Evolutionary conservation across 2,329 filamentous ascomycete species (phyloP).

Genomic region (Cercospora sp.): DNA sequence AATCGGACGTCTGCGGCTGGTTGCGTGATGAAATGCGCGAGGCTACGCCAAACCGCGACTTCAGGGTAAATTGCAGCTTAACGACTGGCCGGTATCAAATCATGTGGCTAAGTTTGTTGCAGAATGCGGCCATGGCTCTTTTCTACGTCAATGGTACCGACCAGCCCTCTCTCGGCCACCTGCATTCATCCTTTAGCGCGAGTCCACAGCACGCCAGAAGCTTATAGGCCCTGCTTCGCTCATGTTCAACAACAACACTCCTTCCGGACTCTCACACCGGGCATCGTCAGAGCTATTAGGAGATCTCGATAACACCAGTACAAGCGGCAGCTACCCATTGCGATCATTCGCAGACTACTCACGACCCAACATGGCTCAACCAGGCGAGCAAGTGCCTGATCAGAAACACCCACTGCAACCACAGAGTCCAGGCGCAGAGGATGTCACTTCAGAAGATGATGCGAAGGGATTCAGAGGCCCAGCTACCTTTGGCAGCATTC

Average conservation of each 20-base stretch:
- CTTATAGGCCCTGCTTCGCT: conserved; percentile 11
- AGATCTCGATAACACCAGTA: background rate
- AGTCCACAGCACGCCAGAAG: conserved; percentile 6
- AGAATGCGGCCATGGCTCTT: conserved; percentile 11
- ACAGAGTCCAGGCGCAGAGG: conserved; percentile 12
- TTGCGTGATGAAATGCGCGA: conserved; percentile 20
- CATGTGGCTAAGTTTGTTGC: conserved; percentile 18
- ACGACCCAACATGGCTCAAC: conserved; percentile 13
- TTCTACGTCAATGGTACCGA: conserved; percentile 14
- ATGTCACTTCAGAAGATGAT: conserved; percentile 17
- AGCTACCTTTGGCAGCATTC: conserved; percentile 8
- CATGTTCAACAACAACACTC: conserved; percentile 10
- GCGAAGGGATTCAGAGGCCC: conserved; percentile 14
- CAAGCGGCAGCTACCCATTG: conserved; percentile 9
- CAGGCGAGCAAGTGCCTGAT: conserved; percentile 5
- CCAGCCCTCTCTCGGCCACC: conserved; percentile 16
- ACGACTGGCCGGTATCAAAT: conserved; percentile 17
- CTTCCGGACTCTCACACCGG: conserved; percentile 13
- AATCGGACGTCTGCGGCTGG: conserved; percentile 26
- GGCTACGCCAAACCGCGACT: conserved; percentile 19
- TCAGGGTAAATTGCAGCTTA: conserved; percentile 23
- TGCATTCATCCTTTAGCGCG: conserved; percentile 3
- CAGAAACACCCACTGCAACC: conserved; percentile 6
- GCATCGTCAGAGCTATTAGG: conserved; percentile 13
- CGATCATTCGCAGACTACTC: conserved; percentile 15